A percentile compares a stretch with the other conserved stretches of the same genome.
These are phyloP conservation scores for Centrapalus pauciflorus DNA, from an alignment of 129 eudicot species.

Conservation along the genomic window DNA sequence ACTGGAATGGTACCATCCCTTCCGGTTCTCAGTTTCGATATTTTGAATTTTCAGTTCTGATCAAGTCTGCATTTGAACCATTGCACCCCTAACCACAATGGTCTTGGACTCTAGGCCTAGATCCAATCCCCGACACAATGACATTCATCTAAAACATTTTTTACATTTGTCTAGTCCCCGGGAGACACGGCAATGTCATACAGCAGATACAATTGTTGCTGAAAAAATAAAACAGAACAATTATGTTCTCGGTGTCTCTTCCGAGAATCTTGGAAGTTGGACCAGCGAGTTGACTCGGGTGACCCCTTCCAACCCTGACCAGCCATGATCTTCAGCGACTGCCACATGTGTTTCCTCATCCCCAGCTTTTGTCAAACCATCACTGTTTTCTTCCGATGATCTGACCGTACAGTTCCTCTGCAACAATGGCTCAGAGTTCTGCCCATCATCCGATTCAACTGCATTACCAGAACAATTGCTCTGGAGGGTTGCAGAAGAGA, in stretches of 20 bases:
- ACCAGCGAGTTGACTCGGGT: constrained; percentile 91
- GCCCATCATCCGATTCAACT: constrained; percentile 82
- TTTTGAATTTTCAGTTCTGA: too few relatives aligned
- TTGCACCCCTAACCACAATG: too few relatives aligned
- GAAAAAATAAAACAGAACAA: constrained; percentile 4
- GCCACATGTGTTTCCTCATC: constrained; percentile 14
- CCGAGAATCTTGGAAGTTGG: constrained; percentile 96
- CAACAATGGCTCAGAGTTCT: constrained; percentile 61
- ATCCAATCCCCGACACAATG: not conserved
- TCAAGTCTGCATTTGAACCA: too few relatives aligned
- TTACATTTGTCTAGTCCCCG: not conserved
- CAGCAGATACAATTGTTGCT: constrained; percentile 1
- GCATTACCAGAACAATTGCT: constrained; percentile 63
- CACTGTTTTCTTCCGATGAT: constrained; percentile 54
- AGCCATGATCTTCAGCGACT: constrained; percentile 42
- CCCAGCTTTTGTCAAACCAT: constrained; percentile 5
- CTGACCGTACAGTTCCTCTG: constrained; percentile 76
- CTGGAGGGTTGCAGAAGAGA: constrained; percentile 72
- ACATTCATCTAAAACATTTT: not conserved
- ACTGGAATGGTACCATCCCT: too few relatives aligned
- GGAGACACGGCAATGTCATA: constrained; percentile 9
- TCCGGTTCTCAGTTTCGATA: too few relatives aligned
- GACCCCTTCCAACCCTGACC: constrained; percentile 97
- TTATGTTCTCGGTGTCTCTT: constrained; percentile 47
- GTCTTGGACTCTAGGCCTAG: not conserved